Conservation (phyloP, 202 grass and related monocot species). For the Carex sylvatica region DNA sequence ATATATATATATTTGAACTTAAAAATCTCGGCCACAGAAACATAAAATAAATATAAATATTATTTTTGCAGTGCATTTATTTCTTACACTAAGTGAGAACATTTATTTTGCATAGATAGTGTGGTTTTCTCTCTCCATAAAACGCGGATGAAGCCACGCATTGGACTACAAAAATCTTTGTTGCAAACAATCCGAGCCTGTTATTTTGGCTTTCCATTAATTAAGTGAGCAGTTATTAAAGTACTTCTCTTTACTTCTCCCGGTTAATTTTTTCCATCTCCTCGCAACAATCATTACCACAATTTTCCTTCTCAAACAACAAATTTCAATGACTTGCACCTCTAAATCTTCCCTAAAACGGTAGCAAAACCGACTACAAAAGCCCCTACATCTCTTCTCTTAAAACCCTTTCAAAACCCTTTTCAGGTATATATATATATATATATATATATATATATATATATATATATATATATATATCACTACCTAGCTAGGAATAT, state of each 20-base stretch:
- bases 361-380: constrained; percentile 1
- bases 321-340: constrained; percentile 26
- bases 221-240: constrained; percentile 23
- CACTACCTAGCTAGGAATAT: background rate
- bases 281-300: constrained; percentile 25
- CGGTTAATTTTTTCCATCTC: constrained; percentile 26
- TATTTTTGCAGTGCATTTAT: background rate
- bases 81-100: background rate
- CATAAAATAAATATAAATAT: background rate
- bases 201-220: constrained; percentile 8
- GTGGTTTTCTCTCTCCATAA: background rate
- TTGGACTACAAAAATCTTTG: background rate
- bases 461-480: no score
- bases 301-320: constrained; percentile 17
- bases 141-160: background rate
- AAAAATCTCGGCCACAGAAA: background rate
- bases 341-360: constrained; percentile 23
- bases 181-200: background rate
- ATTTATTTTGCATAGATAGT: background rate
- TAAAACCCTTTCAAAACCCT: constrained; percentile 8
- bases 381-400: background rate
- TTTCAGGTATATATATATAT: no score
- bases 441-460: no score
- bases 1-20: background rate
- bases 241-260: constrained; percentile 10